Evolutionary conservation across 1,139 yeast genomes (phyloP).

Genomic region (Hyphopichia fennica): DNA sequence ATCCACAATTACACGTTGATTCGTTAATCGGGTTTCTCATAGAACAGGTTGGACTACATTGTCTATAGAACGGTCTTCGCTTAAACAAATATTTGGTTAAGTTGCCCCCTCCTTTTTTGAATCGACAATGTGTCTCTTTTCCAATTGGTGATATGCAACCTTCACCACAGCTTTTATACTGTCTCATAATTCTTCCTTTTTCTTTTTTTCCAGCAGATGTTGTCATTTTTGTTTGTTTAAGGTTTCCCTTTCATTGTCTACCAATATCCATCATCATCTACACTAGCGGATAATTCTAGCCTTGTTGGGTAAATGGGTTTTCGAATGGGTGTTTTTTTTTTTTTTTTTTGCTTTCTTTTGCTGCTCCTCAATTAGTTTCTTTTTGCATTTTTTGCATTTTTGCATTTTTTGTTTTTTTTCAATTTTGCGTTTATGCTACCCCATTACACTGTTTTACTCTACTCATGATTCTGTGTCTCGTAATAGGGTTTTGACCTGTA

Average conservation of each 20-base stretch:
- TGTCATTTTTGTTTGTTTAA: too few relatives aligned
- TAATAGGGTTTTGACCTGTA: too few relatives aligned
- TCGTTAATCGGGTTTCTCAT: too few relatives aligned
- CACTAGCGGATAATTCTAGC: neutral
- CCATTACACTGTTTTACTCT: too few relatives aligned
- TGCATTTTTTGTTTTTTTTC: neutral
- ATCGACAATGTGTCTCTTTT: neutral
- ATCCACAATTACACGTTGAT: neutral
- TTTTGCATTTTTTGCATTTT: neutral
- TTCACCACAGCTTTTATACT: neutral
- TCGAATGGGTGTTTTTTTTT: neutral
- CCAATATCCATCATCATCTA: too few relatives aligned
- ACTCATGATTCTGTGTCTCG: too few relatives aligned
- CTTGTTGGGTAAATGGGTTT: neutral
- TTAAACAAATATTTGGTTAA: neutral
- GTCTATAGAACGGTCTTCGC: neutral
- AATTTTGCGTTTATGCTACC: too few relatives aligned
- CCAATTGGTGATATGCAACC: neutral
- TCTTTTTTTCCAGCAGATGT: neutral
- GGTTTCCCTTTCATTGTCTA: too few relatives aligned
- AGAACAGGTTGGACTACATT: too few relatives aligned
- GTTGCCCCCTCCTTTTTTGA: neutral
- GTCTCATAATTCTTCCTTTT: too few relatives aligned
- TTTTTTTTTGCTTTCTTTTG: neutral
- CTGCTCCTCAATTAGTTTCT: too few relatives aligned